Base-by-base conservation (phyloP, 305 asterid species). In the Fraxinus paxiana region DNA sequence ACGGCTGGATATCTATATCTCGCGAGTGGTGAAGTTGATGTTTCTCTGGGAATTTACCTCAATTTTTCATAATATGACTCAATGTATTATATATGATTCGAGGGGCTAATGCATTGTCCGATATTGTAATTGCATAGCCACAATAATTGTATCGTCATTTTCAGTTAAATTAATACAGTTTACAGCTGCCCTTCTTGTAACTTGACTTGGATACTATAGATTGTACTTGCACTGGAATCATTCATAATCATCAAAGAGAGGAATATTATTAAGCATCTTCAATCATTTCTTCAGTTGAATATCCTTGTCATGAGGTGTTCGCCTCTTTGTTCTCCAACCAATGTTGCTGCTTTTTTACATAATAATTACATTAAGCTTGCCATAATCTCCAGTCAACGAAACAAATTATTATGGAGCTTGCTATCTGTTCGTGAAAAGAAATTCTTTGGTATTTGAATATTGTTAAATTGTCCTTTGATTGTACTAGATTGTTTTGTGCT, bases 121-220 rank as follows among this genome's bases (percentile, higher is more conserved):
- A 82, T 81, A 84, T 81, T 84, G 90, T 86, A 22, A 78, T 48
- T 85, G 83, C 90, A 81, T 87, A 73, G 80, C 87, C 87, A 76
- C 12, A 65, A 81, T 84, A 84, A 82, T 85, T 89, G 90, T 80
- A 84, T 63, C 88, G 79, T 76, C 87, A 73, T 84, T 79, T 88
- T 88, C 75, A 24, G 79, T 84, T 74, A 73, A 79, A 79, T 75
- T 79, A 80, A 85, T 85, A 81, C 83, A 73, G 83, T 82, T 83
- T 75, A 82, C 78, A 82, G 77, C 81, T 65, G 81, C 33, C 75
- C 38, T 38, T 77, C 22, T 31, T 35, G 43, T 70, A 5, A 30
- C 38, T 31, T 33, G 75, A 30, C 12, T 15, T 74, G 65, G 30
- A 75, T 54, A 24, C 76, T 51, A 24, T 31, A 61, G 35, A 80